Conservation (phyloP, 2,329 filamentous ascomycete genomes). For the Daldinia sp. region DNA sequence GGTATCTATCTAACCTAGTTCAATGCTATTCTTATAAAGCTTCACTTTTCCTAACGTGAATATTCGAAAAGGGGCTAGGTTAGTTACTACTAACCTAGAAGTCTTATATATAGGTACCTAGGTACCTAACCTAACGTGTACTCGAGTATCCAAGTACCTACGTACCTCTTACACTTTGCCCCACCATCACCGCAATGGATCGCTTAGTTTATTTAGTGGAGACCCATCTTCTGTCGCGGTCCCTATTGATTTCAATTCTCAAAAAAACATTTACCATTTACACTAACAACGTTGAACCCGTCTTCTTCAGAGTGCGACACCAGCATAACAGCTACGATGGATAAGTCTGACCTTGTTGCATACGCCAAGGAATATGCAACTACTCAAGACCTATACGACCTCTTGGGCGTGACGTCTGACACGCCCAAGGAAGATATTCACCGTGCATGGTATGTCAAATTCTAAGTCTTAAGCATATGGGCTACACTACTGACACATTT, state of each 20-base stretch:
- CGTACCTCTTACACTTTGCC: too few relatives aligned
- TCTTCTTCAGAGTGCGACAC: neutral
- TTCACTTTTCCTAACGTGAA: too few relatives aligned
- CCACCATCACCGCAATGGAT: too few relatives aligned
- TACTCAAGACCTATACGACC: conserved; percentile 78
- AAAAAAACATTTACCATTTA: too few relatives aligned
- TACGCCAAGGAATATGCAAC: conserved; percentile 67
- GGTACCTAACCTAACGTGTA: too few relatives aligned
- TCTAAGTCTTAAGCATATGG: neutral
- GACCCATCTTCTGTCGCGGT: neutral
- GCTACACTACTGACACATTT: conserved; percentile 1
- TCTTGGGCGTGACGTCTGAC: conserved; percentile 72
- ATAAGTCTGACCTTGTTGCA: conserved; percentile 57
- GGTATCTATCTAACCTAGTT: too few relatives aligned
- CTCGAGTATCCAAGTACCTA: neutral
- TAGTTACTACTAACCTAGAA: too few relatives aligned
- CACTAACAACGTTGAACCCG: neutral
- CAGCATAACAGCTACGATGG: conserved; percentile 29
- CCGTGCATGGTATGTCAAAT: conserved; percentile 67
- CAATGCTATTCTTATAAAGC: too few relatives aligned
- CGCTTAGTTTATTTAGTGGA: neutral
- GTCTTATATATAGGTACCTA: too few relatives aligned
- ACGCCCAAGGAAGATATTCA: conserved; percentile 77
- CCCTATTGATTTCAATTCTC: neutral
- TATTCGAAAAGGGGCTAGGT: too few relatives aligned